Evolutionary conservation across 2,329 filamentous ascomycete genomes (phyloP).

Genomic region (Penicillium concentricum): DNA sequence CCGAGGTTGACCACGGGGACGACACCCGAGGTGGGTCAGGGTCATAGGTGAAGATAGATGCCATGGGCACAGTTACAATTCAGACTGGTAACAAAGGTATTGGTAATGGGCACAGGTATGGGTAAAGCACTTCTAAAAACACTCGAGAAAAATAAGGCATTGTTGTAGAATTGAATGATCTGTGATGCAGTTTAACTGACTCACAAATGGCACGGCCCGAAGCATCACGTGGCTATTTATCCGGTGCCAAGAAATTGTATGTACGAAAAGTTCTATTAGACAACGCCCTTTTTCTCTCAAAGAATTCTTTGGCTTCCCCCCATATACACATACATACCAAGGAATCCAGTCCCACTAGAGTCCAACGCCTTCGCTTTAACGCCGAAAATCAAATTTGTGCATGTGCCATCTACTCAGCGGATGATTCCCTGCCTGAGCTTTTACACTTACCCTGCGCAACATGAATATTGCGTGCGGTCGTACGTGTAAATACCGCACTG

Average conservation of each 20-base stretch:
- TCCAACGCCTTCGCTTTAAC: neutral
- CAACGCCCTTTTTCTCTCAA: neutral
- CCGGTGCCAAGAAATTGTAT: neutral
- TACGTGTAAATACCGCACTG: slow-evolving; percentile 89
- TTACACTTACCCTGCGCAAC: slow-evolving; percentile 89
- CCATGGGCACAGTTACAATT: slow-evolving; percentile 56
- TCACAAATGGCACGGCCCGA: slow-evolving; percentile 19
- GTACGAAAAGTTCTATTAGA: neutral
- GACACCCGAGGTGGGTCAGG: slow-evolving; percentile 82
- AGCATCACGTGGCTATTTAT: slow-evolving; percentile 15
- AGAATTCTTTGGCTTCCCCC: slow-evolving; percentile 2
- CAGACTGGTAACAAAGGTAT: slow-evolving; percentile 14
- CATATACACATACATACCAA: neutral
- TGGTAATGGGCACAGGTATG: slow-evolving; percentile 6
- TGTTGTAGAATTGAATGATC: slow-evolving; percentile 9
- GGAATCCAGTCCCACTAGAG: neutral
- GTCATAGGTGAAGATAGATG: slow-evolving; percentile 95
- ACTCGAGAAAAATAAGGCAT: slow-evolving; percentile 15
- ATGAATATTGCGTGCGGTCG: slow-evolving; percentile 84
- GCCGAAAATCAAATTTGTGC: neutral
- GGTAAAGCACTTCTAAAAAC: slow-evolving; percentile 1
- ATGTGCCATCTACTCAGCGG: slow-evolving; percentile 22
- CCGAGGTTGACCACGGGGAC: slow-evolving; percentile 78
- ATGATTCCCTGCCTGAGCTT: slow-evolving; percentile 40
- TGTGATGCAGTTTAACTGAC: slow-evolving; percentile 15